phyloP scores from a whole-genome alignment of 192 early-diverging fungal genomes.

The Backusella mclennaniae region DNA sequence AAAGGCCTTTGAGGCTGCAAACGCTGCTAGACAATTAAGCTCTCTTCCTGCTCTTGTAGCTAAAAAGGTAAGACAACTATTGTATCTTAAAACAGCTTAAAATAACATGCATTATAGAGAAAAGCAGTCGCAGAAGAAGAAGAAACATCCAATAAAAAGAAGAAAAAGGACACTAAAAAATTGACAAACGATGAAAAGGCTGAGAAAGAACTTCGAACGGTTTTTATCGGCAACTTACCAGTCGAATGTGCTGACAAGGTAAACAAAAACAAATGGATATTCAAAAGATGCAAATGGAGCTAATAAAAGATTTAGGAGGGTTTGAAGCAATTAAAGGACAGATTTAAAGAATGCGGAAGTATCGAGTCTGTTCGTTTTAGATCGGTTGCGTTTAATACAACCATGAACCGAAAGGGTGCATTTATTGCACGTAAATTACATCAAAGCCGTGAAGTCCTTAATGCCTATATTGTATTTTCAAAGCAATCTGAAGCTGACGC shows the following conservation, averaged over 20 bases:
- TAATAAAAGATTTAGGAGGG: conserved; percentile 37
- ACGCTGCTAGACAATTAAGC: conserved; percentile 36
- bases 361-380: conserved; percentile 90
- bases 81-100: not conserved
- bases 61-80: not conserved
- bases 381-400: conserved; percentile 73
- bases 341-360: conserved; percentile 66
- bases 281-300: not conserved
- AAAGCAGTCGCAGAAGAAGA: conserved; percentile 27
- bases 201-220: conserved; percentile 68
- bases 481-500: conserved; percentile 43
- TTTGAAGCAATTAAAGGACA: conserved; percentile 64
- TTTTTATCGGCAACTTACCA: conserved; percentile 93
- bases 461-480: conserved; percentile 88
- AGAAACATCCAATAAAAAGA: conserved; percentile 30
- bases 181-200: conserved; percentile 40
- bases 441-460: conserved; percentile 76
- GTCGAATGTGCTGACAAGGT: conserved; percentile 63
- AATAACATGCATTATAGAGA: conserved; percentile 18
- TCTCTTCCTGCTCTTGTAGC: not conserved
- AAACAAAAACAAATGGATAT: not conserved
- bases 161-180: conserved; percentile 2
- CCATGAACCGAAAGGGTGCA: conserved; percentile 75
- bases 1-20: conserved; percentile 29
- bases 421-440: conserved; percentile 86